Conservation (phyloP, 169 alveolate genomes). For the Plasmodium ovale region DNA sequence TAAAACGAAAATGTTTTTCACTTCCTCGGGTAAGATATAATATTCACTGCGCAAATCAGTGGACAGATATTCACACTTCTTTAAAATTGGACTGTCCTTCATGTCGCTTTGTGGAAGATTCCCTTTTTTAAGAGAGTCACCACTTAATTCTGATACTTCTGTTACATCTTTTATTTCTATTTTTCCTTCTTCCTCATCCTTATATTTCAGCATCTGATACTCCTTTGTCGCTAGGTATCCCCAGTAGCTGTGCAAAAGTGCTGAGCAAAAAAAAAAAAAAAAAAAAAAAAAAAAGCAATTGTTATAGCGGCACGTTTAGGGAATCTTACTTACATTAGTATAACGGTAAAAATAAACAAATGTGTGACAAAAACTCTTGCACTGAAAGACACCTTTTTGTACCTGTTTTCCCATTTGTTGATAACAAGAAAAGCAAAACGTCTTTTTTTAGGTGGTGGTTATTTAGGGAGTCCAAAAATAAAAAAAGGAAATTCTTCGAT, state of each 20-base stretch:
- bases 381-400: too few relatives aligned
- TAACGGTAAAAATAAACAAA: neutral
- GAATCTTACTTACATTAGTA: too few relatives aligned
- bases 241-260: conserved; percentile 36
- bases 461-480: conserved; percentile 29
- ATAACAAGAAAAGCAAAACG: neutral
- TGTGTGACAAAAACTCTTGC: too few relatives aligned
- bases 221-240: conserved; percentile 33
- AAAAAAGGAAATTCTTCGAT: conserved; percentile 53
- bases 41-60: neutral
- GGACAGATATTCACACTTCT: neutral
- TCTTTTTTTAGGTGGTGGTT: conserved; percentile 17
- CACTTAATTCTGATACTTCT: neutral
- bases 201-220: conserved; percentile 15
- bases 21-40: conserved; percentile 50
- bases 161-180: neutral
- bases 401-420: conserved; percentile 37
- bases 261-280: neutral
- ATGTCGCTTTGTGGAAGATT: neutral
- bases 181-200: neutral
- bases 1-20: conserved; percentile 30
- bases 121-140: neutral
- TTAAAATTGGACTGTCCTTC: neutral
- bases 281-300: neutral
- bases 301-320: too few relatives aligned